These are phyloP conservation scores for Phytophthora fragariaefolia DNA, from an alignment of 352 stramenopile genomes.

Conservation along the genomic window DNA sequence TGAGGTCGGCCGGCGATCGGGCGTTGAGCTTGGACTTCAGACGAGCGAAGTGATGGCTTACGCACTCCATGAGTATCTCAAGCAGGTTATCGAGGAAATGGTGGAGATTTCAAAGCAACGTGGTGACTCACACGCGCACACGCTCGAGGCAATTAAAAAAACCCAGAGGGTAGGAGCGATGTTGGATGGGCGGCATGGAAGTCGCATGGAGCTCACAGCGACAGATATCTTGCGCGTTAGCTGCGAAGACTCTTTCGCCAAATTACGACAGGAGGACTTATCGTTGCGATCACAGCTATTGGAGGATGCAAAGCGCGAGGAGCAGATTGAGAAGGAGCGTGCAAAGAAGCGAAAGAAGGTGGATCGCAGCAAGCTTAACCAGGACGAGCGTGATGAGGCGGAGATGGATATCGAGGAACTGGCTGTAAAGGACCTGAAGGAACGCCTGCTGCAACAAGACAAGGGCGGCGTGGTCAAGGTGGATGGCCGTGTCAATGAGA, in stretches of 20 bases:
- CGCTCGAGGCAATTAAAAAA: constrained; percentile 59
- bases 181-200: constrained; percentile 19
- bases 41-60: constrained; percentile 86
- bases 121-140: constrained; percentile 55
- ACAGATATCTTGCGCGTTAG: constrained; percentile 87
- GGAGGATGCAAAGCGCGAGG: constrained; percentile 82
- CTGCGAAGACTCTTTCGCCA: constrained; percentile 81
- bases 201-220: constrained; percentile 62
- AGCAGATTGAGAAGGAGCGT: constrained; percentile 76
- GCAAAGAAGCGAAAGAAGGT: constrained; percentile 90
- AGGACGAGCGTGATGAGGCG: constrained; percentile 85
- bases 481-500: constrained; percentile 86
- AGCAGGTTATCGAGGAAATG: constrained; percentile 89
- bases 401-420: constrained; percentile 90
- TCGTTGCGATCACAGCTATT: constrained; percentile 61
- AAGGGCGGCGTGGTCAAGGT: constrained; percentile 73
- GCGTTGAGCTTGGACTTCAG: constrained; percentile 59
- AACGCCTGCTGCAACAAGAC: constrained; percentile 79
- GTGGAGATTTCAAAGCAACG: constrained; percentile 82
- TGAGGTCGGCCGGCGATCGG: constrained; percentile 47
- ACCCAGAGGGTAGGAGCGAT: constrained; percentile 33
- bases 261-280: constrained; percentile 71
- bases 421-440: constrained; percentile 83
- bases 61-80: constrained; percentile 85
- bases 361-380: constrained; percentile 74